Evolutionary conservation across 1,284 basidiomycete genomes (phyloP).

Genomic region (Hortiboletus rubellus): DNA sequence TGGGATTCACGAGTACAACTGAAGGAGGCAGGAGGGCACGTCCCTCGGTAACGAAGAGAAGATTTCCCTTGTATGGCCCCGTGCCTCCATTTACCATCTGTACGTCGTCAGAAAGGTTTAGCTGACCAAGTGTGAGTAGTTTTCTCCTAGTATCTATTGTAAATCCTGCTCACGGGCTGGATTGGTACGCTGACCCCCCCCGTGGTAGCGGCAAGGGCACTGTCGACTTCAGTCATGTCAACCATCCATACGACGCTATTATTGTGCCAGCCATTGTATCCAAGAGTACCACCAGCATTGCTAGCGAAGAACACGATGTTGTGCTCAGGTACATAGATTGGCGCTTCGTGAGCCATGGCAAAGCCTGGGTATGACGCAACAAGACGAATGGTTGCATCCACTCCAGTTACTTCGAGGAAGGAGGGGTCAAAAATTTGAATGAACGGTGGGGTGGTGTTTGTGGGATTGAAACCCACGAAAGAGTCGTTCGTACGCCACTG

Average conservation of each 20-base stretch:
- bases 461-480: constrained; percentile 47
- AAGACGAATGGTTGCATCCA: constrained; percentile 53
- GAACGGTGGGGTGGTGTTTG: constrained; percentile 51
- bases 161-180: constrained; percentile 45
- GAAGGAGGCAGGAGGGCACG: constrained; percentile 62
- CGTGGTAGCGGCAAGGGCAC: constrained; percentile 36
- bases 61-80: constrained; percentile 60
- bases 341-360: constrained; percentile 76
- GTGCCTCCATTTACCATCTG: constrained; percentile 79
- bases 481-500: constrained; percentile 39
- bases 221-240: constrained; percentile 45
- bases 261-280: constrained; percentile 43
- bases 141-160: not conserved
- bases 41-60: constrained; percentile 70
- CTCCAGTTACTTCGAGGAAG: constrained; percentile 63
- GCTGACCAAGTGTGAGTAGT: constrained; percentile 29
- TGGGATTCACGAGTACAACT: constrained; percentile 65
- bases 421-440: constrained; percentile 68
- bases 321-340: constrained; percentile 58
- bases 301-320: constrained; percentile 59
- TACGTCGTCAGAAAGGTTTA: constrained; percentile 48
- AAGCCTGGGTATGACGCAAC: constrained; percentile 60
- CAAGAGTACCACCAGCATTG: constrained; percentile 44
- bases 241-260: constrained; percentile 50
- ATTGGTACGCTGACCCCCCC: constrained; percentile 54